A percentile compares a stretch with the other conserved stretches of the same genome.
Evolutionary conservation across 2,329 filamentous ascomycete species (phyloP).

Genomic region (Penicillium sp.): DNA sequence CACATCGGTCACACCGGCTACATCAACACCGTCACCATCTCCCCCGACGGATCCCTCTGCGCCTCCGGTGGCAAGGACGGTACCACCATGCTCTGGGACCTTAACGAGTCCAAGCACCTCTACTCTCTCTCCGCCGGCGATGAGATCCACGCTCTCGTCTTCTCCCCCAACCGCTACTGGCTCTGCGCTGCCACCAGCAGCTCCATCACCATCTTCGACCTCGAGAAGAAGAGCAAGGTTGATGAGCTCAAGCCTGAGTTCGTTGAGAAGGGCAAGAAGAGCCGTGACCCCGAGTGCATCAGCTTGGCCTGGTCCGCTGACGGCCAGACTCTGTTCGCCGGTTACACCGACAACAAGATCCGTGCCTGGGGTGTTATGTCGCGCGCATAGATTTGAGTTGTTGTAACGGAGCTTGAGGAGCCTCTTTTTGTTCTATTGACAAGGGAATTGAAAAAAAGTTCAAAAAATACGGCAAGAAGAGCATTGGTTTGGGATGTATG

Average conservation of each 20-base stretch:
- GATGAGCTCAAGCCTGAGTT: conserved; percentile 99
- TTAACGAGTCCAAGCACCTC: conserved; percentile 99
- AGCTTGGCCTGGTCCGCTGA: conserved; percentile 97
- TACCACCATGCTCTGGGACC: conserved; percentile 99
- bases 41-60: conserved; percentile 97
- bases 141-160: conserved; percentile 99
- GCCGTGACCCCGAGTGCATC: conserved; percentile 97
- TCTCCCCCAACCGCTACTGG: conserved; percentile 99
- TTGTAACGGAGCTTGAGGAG: conserved; percentile 26
- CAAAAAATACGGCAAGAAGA: conserved; percentile 32
- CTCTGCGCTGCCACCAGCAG: conserved; percentile 95
- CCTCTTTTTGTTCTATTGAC: conserved; percentile 32
- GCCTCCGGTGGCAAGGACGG: conserved; percentile 99
- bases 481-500: conserved; percentile 44
- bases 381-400: conserved; percentile 64
- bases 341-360: conserved; percentile 99
- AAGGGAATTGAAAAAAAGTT: conserved; percentile 38
- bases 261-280: conserved; percentile 96
- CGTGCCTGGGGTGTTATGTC: conserved; percentile 98
- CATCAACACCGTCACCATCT: conserved; percentile 99
- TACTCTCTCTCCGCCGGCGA: conserved; percentile 99
- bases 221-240: conserved; percentile 99
- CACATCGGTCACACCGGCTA: conserved; percentile 99
- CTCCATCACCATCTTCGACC: conserved; percentile 99
- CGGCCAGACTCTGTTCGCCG: conserved; percentile 98